Conservation (phyloP, 2,329 filamentous ascomycete species). For the Fusarium aywerte region DNA sequence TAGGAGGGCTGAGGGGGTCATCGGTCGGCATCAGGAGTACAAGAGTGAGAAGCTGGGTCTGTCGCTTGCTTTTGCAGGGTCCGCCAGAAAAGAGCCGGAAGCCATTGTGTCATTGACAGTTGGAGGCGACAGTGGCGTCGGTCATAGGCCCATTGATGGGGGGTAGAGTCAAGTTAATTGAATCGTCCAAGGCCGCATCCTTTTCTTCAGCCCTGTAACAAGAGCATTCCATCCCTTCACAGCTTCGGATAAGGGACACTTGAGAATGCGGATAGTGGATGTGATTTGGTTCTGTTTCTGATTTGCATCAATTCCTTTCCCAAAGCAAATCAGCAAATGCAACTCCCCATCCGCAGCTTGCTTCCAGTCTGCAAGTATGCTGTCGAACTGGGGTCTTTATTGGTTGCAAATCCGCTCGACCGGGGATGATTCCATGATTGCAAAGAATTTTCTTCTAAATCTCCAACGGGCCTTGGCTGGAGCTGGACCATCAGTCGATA, state of each 20-base stretch:
- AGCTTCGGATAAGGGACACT: conserved; percentile 20
- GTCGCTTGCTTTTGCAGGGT: conserved; percentile 22
- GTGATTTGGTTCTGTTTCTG: conserved; percentile 22
- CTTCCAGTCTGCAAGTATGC: neutral
- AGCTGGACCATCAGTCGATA: conserved; percentile 26
- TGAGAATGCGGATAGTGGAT: conserved; percentile 10
- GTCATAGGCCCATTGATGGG: conserved; percentile 26
- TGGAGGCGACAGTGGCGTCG: conserved; percentile 44
- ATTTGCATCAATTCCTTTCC: conserved; percentile 26
- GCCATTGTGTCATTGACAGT: conserved; percentile 41
- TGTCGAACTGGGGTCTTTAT: conserved; percentile 13
- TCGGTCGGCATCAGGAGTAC: conserved; percentile 34
- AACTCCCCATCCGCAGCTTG: conserved; percentile 11
- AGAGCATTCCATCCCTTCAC: conserved; percentile 32
- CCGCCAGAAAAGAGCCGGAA: conserved; percentile 28
- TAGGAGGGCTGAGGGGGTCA: conserved; percentile 24
- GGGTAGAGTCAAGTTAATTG: conserved; percentile 34
- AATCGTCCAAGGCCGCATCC: conserved; percentile 42
- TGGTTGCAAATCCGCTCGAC: conserved; percentile 8
- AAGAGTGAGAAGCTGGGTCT: conserved; percentile 31
- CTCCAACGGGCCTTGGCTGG: conserved; percentile 11
- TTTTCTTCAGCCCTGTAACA: conserved; percentile 39
- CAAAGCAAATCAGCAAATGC: conserved; percentile 13
- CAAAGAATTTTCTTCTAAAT: conserved; percentile 19
- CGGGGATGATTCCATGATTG: conserved; percentile 23